Evolutionary conservation across 345 rosid genomes (phyloP).

Genomic region (Carallia pectinifolia): DNA sequence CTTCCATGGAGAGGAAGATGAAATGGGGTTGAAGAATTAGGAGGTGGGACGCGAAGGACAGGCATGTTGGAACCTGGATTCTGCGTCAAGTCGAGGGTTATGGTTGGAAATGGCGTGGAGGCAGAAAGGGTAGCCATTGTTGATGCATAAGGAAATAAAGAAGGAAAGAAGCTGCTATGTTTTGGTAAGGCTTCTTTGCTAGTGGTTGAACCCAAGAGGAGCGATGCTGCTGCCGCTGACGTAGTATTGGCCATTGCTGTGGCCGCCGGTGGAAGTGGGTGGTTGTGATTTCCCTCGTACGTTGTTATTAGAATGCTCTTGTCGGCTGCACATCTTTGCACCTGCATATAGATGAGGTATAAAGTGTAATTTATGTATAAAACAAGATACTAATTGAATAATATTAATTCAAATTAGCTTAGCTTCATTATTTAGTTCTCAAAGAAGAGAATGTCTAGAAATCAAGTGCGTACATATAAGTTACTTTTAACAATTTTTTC

Average conservation of each 20-base stretch:
- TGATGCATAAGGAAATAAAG: constrained; percentile 58
- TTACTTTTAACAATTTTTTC: too few relatives aligned
- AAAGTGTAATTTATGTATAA: not conserved
- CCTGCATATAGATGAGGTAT: constrained; percentile 33
- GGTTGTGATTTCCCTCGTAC: constrained; percentile 93
- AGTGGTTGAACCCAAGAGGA: constrained; percentile 68
- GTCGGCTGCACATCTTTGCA: constrained; percentile 90
- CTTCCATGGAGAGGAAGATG: constrained; percentile 41
- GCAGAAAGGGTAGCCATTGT: constrained; percentile 72
- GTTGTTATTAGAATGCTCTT: constrained; percentile 75
- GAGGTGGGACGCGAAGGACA: constrained; percentile 25
- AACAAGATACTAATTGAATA: not conserved
- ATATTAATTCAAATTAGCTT: too few relatives aligned
- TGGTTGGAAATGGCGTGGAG: constrained; percentile 63
- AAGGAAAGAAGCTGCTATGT: constrained; percentile 36
- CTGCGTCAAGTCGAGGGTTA: constrained; percentile 83
- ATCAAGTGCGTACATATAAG: too few relatives aligned
- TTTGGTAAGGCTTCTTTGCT: constrained; percentile 50
- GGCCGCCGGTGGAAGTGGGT: constrained; percentile 92
- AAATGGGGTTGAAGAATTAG: constrained; percentile 28
- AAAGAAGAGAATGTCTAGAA: too few relatives aligned
- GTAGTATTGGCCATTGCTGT: constrained; percentile 86
- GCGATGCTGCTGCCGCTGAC: constrained; percentile 88
- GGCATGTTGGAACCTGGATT: constrained; percentile 39
- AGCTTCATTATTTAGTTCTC: too few relatives aligned